Conservation (phyloP, 2,329 filamentous ascomycete genomes). For the Colletotrichum limetticola region DNA sequence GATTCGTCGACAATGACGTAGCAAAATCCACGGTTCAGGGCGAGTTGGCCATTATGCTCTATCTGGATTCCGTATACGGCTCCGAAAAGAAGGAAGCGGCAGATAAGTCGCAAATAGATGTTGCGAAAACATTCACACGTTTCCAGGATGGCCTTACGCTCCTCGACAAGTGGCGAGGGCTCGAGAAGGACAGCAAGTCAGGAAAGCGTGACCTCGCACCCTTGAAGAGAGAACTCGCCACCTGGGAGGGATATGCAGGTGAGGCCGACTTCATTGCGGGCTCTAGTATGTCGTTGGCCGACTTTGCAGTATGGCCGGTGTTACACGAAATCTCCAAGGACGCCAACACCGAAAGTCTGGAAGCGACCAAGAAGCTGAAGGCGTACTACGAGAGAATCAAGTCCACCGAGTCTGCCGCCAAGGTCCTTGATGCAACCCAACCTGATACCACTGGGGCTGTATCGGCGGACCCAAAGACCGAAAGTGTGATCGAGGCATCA, state of each 20-base stretch:
- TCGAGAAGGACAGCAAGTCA: slow-evolving; percentile 27
- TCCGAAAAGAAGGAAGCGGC: slow-evolving; percentile 40
- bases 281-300: slow-evolving; percentile 53
- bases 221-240: slow-evolving; percentile 46
- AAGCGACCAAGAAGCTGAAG: slow-evolving; percentile 43
- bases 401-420: slow-evolving; percentile 37
- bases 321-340: slow-evolving; percentile 56
- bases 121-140: slow-evolving; percentile 51
- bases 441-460: not conserved
- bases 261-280: slow-evolving; percentile 60
- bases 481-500: not conserved
- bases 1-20: slow-evolving; percentile 66
- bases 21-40: slow-evolving; percentile 59
- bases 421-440: slow-evolving; percentile 35
- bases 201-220: slow-evolving; percentile 31
- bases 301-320: slow-evolving; percentile 69
- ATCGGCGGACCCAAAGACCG: not conserved
- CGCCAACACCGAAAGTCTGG: slow-evolving; percentile 45
- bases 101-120: slow-evolving; percentile 40
- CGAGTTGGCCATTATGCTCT: slow-evolving; percentile 65
- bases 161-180: slow-evolving; percentile 47
- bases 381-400: slow-evolving; percentile 50
- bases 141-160: slow-evolving; percentile 56
- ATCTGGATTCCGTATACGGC: slow-evolving; percentile 67
- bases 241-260: slow-evolving; percentile 52